A percentile compares a stretch with the other conserved stretches of the same genome.
These are phyloP conservation scores for Talaromyces sp. DNA, from an alignment of 2,329 filamentous ascomycete genomes.

Conservation along the genomic window DNA sequence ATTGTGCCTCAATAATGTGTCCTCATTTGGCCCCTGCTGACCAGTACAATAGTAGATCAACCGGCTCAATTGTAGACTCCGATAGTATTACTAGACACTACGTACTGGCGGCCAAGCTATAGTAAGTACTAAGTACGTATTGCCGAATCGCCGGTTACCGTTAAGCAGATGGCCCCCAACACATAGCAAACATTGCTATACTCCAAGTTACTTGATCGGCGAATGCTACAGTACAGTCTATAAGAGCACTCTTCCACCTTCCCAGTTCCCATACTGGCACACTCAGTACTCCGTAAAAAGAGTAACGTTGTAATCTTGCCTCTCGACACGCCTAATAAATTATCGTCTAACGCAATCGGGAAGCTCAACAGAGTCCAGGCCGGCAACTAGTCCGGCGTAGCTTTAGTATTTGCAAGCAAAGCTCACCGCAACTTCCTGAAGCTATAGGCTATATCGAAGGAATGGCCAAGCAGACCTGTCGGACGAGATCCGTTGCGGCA, in stretches of 20 bases:
- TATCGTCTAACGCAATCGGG: neutral
- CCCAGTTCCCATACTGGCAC: too few species aligned
- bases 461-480: neutral
- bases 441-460: neutral
- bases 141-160: neutral
- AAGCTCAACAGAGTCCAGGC: neutral
- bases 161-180: neutral
- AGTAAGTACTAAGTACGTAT: neutral
- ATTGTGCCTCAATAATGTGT: neutral
- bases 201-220: neutral
- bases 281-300: too few species aligned
- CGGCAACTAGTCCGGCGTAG: too few species aligned
- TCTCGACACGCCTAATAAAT: neutral
- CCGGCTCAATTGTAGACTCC: neutral
- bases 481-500: neutral
- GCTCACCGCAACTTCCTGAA: neutral
- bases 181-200: neutral
- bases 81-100: too few species aligned
- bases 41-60: neutral
- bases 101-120: too few species aligned
- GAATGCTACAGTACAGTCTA: neutral
- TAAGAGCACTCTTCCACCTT: too few species aligned
- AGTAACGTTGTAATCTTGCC: neutral
- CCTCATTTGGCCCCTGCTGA: neutral
- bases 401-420: too few species aligned